A percentile compares a stretch with the other conserved stretches of the same genome.
phyloP scores from a whole-genome alignment of 768 basidiomycete genomes.

The Calocybe cyanea region DNA sequence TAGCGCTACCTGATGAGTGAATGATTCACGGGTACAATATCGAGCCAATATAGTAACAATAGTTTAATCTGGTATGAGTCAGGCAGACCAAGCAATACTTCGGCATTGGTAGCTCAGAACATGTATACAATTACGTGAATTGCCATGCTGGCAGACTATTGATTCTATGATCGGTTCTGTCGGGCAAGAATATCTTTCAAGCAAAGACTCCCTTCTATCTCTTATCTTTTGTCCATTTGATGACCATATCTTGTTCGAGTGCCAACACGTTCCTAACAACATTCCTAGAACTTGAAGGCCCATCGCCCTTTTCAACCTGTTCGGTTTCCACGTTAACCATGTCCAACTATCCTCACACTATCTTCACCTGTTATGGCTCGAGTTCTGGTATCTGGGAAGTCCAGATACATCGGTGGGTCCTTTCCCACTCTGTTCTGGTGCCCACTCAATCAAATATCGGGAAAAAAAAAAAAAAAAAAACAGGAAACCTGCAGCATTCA shows the following conservation, averaged over 20 bases:
- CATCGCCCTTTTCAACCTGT: constrained; percentile 33
- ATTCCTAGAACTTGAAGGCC: constrained; percentile 20
- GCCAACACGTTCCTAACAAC: constrained; percentile 42
- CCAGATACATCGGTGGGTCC: constrained; percentile 60
- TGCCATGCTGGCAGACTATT: no score
- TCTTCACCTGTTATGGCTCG: constrained; percentile 35
- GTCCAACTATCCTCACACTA: constrained; percentile 56
- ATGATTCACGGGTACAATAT: no score
- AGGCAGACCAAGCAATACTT: no score
- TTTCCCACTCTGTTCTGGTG: constrained; percentile 54
- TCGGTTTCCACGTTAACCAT: constrained; percentile 42
- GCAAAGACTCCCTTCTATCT: constrained; percentile 48
- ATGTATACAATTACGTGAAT: no score
- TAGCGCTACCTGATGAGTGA: no score
- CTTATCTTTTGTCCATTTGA: constrained; percentile 53
- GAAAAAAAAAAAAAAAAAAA: no score
- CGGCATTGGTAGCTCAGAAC: no score
- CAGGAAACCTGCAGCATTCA: constrained; percentile 53
- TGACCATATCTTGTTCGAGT: constrained; percentile 45
- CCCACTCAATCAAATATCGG: constrained; percentile 69
- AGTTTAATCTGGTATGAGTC: no score
- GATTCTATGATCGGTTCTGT: constrained; percentile 19
- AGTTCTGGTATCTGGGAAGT: constrained; percentile 52
- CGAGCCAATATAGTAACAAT: no score
- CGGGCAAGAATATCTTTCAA: constrained; percentile 25